A percentile compares a stretch with the other conserved stretches of the same genome.
These are phyloP conservation scores for Leucocoprinus birnbaumii DNA, from an alignment of 768 basidiomycete genomes.

Conservation along the genomic window DNA sequence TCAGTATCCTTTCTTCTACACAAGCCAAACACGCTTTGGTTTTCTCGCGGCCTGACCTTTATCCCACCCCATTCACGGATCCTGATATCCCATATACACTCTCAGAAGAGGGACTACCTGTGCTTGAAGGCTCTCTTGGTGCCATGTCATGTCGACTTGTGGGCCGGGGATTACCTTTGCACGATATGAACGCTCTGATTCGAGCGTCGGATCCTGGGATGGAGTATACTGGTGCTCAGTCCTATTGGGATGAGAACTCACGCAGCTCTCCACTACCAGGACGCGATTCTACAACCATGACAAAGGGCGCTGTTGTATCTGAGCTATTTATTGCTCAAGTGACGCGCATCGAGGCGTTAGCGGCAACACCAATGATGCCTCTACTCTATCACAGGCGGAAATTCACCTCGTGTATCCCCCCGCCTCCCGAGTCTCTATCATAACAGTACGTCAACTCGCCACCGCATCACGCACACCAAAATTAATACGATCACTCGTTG, in stretches of 20 bases:
- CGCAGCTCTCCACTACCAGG: not conserved
- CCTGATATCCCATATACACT: constrained; percentile 32
- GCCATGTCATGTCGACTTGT: constrained; percentile 73
- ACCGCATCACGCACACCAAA: not conserved
- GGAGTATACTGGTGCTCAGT: not conserved
- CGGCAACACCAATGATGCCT: not conserved
- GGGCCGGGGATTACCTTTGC: constrained; percentile 55
- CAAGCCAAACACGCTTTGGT: constrained; percentile 60
- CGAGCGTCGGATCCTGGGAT: not conserved
- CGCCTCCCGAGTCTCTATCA: not conserved
- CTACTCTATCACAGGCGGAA: constrained; percentile 9
- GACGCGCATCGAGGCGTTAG: constrained; percentile 9
- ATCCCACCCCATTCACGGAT: constrained; percentile 54
- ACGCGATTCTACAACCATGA: not conserved
- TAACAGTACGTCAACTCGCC: not conserved
- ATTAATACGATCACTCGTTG: not conserved
- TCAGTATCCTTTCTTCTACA: constrained; percentile 75
- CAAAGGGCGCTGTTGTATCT: not conserved
- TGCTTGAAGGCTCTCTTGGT: constrained; percentile 61
- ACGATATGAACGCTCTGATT: constrained; percentile 43
- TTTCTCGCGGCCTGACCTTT: constrained; percentile 73
- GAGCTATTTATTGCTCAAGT: constrained; percentile 12
- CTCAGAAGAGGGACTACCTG: constrained; percentile 53
- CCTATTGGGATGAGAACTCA: not conserved
- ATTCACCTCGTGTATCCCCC: constrained; percentile 7